Evolutionary conservation across 2,329 filamentous ascomycete genomes (phyloP), one percentile per base, ranked within the genome.

Genomic region (Alternaria tenuissima): DNA sequence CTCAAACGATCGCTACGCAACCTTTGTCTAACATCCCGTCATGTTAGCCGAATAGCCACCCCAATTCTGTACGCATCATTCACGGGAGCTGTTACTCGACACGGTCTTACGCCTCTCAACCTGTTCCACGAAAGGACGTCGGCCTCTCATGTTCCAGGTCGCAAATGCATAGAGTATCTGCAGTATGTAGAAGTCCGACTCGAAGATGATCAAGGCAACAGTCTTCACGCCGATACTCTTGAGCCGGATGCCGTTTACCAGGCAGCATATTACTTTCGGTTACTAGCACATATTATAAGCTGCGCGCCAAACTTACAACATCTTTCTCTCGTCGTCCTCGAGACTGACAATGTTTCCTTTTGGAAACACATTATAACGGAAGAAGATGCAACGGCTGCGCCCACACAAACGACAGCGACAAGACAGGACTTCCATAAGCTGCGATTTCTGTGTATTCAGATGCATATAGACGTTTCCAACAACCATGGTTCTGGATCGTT

Each of bases 121-220:
- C 53, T 63, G 4, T 71, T 76, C 38, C 59, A 64, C 49, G 48
- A 61, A 20, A 71, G 67, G 1, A 43, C 75, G 2, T 41, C 24
- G 3, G 51, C 12, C 34, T 9, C 34, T 14, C 5, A 20, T 14
- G 4, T 24, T 12, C 43, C 52, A 1, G 5, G 34, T 3, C 42
- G 32, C 64, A 14, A 41, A 56, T 7, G 26, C 2, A 46, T 48
- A 5, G 41, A 54, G 0, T 47, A 68, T 52, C 18, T 75, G 2
- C 51, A 62, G 20, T 76, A 74, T 34, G 53, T 75, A 12, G 74
- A 76, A 39, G 74, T 69, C 39, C 66, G 72, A 8, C 55, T 71
- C 4, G 52, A 63, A 16, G 70, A 75, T 42, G 60, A 65, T 51
- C 41, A 53, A 16, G 73, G 71, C 16, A 68, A 71, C 38, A 60